Evolutionary conservation across 345 rosid genomes (phyloP).

Genomic region (Camelina sativa): DNA sequence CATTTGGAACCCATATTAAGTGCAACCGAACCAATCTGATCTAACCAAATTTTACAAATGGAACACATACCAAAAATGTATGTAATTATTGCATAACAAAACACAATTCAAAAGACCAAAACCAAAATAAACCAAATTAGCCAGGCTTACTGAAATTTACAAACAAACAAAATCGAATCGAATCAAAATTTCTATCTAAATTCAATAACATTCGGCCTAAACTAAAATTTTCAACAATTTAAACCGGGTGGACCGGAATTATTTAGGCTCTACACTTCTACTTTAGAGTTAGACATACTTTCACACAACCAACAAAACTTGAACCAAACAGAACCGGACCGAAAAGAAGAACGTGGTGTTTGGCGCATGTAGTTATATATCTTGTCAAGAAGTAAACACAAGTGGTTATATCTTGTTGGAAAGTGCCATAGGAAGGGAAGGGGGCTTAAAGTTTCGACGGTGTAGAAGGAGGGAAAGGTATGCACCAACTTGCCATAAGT

Average conservation of each 20-base stretch:
- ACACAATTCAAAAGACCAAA: background rate
- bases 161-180: background rate
- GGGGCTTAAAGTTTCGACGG: conserved; percentile 18
- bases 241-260: background rate
- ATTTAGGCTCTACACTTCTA: background rate
- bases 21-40: too few species aligned
- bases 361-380: background rate
- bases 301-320: background rate
- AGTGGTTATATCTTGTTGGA: conserved; percentile 1
- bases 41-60: background rate
- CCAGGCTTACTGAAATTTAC: background rate
- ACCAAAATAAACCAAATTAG: background rate
- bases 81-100: background rate
- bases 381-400: background rate
- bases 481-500: conserved; percentile 35
- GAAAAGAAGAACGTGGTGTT: background rate
- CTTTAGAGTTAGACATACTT: background rate
- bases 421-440: conserved; percentile 3
- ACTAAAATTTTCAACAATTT: background rate
- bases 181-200: too few species aligned
- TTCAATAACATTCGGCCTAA: background rate
- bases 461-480: conserved; percentile 35
- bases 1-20: too few species aligned
- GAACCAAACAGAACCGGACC: background rate
- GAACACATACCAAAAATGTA: background rate